A percentile compares a stretch with the other conserved stretches of the same genome.
phyloP scores from a whole-genome alignment of 768 basidiomycete genomes.

The Hygrophorus russula region DNA sequence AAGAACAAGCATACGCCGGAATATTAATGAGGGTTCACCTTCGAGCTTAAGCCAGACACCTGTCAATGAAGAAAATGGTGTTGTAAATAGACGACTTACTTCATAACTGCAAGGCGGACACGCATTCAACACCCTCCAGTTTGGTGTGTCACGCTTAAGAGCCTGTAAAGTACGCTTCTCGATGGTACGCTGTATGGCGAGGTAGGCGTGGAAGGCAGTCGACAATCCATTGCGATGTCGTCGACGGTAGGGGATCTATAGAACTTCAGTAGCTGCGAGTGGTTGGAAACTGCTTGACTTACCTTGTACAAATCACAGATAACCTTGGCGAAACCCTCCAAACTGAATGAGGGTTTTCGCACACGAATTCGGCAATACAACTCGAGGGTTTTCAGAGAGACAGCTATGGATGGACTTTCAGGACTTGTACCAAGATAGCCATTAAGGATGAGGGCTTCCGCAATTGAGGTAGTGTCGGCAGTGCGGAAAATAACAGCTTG shows the following conservation, averaged over 20 bases:
- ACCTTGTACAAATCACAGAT: constrained; percentile 16
- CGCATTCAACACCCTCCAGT: constrained; percentile 14
- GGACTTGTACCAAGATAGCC: constrained; percentile 13
- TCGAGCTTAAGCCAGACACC: constrained; percentile 7
- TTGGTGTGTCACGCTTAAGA: constrained; percentile 11
- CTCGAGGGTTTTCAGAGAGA: constrained; percentile 16
- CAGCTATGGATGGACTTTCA: constrained; percentile 9
- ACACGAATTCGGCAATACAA: constrained; percentile 10
- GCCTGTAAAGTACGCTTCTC: constrained; percentile 4
- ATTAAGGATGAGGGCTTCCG: constrained; percentile 10
- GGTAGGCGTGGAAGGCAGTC: constrained; percentile 13
- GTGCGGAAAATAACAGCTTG: constrained; percentile 3
- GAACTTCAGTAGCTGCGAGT: background rate
- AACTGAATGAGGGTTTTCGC: constrained; percentile 13
- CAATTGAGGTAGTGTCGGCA: background rate
- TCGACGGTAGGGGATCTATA: constrained; percentile 14
- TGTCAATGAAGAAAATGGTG: background rate
- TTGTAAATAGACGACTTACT: constrained; percentile 1
- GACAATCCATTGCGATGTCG: constrained; percentile 10
- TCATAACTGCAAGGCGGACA: constrained; percentile 18
- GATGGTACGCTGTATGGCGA: constrained; percentile 5
- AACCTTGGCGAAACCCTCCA: constrained; percentile 14
- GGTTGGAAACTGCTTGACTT: background rate
- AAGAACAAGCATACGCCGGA: constrained; percentile 11
- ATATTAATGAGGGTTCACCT: constrained; percentile 12